phyloP scores from a whole-genome alignment of 352 stramenopile species.

The Phytophthora pseudosyringae region DNA sequence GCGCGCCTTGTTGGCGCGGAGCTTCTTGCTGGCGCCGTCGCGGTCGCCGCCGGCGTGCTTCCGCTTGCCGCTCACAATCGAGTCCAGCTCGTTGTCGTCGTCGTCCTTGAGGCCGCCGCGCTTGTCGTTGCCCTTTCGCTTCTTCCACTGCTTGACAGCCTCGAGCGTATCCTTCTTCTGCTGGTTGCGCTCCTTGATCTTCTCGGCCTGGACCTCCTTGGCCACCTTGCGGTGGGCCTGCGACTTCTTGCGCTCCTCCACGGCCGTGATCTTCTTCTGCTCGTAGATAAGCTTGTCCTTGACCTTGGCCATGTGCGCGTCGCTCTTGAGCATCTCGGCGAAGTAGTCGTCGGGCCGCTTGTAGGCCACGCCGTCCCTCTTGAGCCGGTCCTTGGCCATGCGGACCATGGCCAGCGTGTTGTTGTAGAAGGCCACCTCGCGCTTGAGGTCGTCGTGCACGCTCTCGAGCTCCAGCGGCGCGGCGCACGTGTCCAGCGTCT shows the following conservation, averaged over 20 bases:
- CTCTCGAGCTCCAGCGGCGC: conserved; percentile 69
- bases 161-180: conserved; percentile 91
- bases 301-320: conserved; percentile 95
- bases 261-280: conserved; percentile 99
- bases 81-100: conserved; percentile 70
- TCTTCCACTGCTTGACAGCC: conserved; percentile 91
- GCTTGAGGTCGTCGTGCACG: conserved; percentile 90
- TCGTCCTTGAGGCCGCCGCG: conserved; percentile 59
- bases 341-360: conserved; percentile 97
- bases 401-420: conserved; percentile 80
- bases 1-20: conserved; percentile 68
- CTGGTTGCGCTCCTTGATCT: conserved; percentile 81
- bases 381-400: conserved; percentile 71
- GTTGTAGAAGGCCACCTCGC: conserved; percentile 98
- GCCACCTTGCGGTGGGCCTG: conserved; percentile 96
- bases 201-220: conserved; percentile 94
- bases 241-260: conserved; percentile 97
- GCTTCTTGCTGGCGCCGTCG: conserved; percentile 68
- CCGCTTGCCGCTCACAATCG: conserved; percentile 68
- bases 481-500: conserved; percentile 80
- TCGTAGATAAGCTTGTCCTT: conserved; percentile 99
- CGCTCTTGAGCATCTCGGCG: conserved; percentile 99
- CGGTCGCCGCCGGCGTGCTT: conserved; percentile 55
- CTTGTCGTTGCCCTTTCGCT: conserved; percentile 81
- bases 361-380: conserved; percentile 87